phyloP scores from a whole-genome alignment of 441 rosid species.

The Pelargonium australe region DNA sequence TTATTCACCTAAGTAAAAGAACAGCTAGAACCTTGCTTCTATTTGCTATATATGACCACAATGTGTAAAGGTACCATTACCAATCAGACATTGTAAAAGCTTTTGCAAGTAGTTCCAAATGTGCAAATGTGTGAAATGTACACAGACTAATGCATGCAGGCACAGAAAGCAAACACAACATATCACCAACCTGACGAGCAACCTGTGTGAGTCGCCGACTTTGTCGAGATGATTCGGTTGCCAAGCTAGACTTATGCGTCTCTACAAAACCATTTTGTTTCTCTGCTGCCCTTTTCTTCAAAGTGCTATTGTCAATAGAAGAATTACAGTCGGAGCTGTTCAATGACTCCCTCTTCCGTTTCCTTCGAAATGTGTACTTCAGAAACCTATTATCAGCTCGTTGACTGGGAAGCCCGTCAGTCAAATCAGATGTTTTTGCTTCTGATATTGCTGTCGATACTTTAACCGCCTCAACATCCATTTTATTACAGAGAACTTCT shows the following conservation, averaged over 20 bases:
- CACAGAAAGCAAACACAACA: constrained; percentile 3
- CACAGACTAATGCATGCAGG: constrained; percentile 14
- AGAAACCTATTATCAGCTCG: constrained; percentile 40
- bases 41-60: background rate
- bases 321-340: constrained; percentile 47
- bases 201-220: constrained; percentile 38
- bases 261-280: constrained; percentile 36
- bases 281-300: constrained; percentile 32
- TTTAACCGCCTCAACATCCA: constrained; percentile 22
- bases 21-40: background rate
- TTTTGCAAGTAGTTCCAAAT: background rate
- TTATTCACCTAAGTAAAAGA: background rate
- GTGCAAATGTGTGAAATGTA: constrained; percentile 9
- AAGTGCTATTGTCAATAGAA: constrained; percentile 27
- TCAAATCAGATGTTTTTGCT: constrained; percentile 27
- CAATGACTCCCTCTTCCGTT: constrained; percentile 59
- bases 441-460: constrained; percentile 19
- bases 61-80: background rate
- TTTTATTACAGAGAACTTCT: constrained; percentile 28
- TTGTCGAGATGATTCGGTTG: constrained; percentile 47
- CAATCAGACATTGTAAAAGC: background rate
- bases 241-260: constrained; percentile 33
- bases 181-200: constrained; percentile 50
- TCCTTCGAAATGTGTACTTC: constrained; percentile 77
- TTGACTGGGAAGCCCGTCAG: constrained; percentile 31